Conservation (phyloP, 2,329 filamentous ascomycete genomes). For the Ceratocystis cacaofunesta region DNA sequence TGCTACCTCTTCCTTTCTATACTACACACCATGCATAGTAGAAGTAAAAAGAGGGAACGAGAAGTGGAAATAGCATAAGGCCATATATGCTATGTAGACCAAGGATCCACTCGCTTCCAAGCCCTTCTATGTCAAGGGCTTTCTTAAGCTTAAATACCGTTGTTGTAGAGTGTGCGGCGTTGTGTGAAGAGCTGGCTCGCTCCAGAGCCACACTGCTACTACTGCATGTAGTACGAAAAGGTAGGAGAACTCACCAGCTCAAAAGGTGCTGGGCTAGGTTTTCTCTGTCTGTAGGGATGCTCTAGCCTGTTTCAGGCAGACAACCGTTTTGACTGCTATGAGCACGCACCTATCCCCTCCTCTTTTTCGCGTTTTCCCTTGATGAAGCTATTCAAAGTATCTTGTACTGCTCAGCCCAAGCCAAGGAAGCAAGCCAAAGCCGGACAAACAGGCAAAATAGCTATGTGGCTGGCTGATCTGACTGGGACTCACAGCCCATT, state of each 20-base stretch:
- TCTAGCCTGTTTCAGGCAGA: neutral
- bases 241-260: neutral
- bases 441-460: too few species aligned
- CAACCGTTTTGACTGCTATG: neutral
- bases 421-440: neutral
- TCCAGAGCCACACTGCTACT: neutral
- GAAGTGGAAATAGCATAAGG: too few species aligned
- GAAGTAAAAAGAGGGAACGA: neutral
- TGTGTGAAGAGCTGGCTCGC: neutral
- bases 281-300: neutral
- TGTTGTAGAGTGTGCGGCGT: neutral
- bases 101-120: neutral
- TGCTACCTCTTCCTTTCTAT: neutral
- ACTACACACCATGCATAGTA: neutral
- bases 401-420: neutral
- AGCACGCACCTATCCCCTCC: neutral
- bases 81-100: too few species aligned
- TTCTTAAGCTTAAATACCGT: conserved; percentile 2
- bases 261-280: neutral
- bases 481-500: neutral
- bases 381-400: neutral
- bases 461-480: neutral
- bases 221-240: neutral
- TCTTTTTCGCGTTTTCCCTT: neutral
- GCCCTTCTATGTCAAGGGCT: neutral